Base-by-base conservation (phyloP, 331 rosid species). In the Telfairia occidentalis region DNA sequence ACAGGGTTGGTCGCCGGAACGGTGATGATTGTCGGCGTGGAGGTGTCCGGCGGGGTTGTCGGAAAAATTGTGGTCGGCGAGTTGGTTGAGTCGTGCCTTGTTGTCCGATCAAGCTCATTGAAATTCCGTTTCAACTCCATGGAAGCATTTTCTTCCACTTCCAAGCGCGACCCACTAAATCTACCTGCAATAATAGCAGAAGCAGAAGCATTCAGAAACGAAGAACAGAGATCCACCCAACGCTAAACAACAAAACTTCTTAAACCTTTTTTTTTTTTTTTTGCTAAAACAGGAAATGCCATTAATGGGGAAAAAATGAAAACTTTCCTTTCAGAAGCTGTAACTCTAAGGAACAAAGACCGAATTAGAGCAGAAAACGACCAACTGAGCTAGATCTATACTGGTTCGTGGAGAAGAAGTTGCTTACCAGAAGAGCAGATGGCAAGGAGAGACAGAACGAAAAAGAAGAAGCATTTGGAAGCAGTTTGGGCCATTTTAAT, bases 1-100 rank as follows among this genome's bases (percentile, higher is more conserved):
- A 77, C 89, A 8, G 97, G 95, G 74, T 78, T 88, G 73, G 88
- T 78, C 30, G 93, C 83, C 21, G 98, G 98, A 37, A 94, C 89
- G 24, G 98, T 87, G 75, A 90, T 83, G 34, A 85, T 66, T 61
- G 92, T 75, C 77, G 97, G 98, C 50, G 96, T 71, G 23, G 86
- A 77, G 30, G 65, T 54, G 71, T 81, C 86, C 8, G 93, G 92
- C 8, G 93, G 92, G 83, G 83, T 86, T 48, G 89, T 69, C 19
- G 96, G 92, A 63, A 77, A 94, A 83, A 81, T 75, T 71, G 91
- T 73, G 42, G 84, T 89, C 59, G 87, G 50, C 54, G 88, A 82
- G 79, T 71, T 82, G 65, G 30, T 70, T 55, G 73, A 48, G 30
- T 83, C 87, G 59, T 78, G 83, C 55, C 78, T 78, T 66, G 63